Evolutionary conservation across 768 basidiomycete species (phyloP).

Genomic region (Amanita exitialis): DNA sequence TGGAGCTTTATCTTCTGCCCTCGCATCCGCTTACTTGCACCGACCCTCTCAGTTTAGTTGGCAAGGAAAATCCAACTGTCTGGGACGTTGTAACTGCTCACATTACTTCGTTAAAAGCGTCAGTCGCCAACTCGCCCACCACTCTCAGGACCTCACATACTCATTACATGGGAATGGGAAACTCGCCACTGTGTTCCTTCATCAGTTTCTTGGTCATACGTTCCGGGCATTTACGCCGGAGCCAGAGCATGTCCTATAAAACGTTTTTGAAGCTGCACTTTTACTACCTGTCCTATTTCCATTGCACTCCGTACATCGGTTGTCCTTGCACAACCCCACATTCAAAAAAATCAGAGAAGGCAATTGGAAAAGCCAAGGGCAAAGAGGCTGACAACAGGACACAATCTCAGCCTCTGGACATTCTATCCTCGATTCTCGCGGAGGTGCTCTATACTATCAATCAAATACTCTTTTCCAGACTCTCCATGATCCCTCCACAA

Average conservation of each 20-base stretch:
- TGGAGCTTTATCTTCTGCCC: conserved; percentile 15
- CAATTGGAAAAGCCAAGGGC: conserved; percentile 24
- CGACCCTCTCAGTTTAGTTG: conserved; percentile 21
- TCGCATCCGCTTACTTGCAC: conserved; percentile 14
- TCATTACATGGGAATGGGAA: conserved; percentile 21
- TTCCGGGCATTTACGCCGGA: conserved; percentile 9
- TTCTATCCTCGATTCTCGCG: conserved; percentile 51
- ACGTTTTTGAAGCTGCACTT: conserved; percentile 18
- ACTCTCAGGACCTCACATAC: conserved; percentile 20
- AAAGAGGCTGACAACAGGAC: not conserved
- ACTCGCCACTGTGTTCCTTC: conserved; percentile 13
- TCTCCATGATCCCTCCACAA: conserved; percentile 71
- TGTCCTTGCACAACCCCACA: conserved; percentile 10
- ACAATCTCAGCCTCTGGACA: conserved; percentile 24
- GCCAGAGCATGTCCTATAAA: conserved; percentile 10
- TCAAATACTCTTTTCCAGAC: conserved; percentile 72
- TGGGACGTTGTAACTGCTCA: conserved; percentile 18
- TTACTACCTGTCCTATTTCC: conserved; percentile 19
- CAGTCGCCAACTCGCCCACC: conserved; percentile 8
- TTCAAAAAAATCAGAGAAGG: conserved; percentile 7
- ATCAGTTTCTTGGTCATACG: conserved; percentile 9
- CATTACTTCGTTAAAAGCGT: conserved; percentile 12
- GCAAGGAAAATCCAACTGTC: conserved; percentile 15
- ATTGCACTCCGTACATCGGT: conserved; percentile 13
- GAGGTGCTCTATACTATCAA: conserved; percentile 61